Conservation (phyloP, 805 yeast genomes). For the Starmerella stigmatis region DNA sequence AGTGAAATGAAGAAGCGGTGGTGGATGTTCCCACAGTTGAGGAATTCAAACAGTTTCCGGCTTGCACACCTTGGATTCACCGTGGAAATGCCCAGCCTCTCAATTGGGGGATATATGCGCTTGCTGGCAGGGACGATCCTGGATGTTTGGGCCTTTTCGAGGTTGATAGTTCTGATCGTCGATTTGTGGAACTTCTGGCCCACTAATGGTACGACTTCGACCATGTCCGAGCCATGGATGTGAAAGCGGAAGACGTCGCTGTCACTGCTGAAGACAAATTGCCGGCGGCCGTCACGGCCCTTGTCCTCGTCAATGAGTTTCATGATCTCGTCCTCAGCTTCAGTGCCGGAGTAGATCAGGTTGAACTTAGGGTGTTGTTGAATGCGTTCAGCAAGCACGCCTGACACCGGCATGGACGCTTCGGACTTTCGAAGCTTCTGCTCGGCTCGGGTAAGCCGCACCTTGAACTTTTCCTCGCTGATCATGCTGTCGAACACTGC, state of each 20-base stretch:
- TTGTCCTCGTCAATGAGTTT: slow-evolving; percentile 10
- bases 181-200: not conserved
- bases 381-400: not conserved
- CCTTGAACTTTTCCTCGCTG: slow-evolving; percentile 6
- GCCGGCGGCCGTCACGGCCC: slow-evolving; percentile 5
- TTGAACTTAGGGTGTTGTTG: not conserved
- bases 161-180: not conserved
- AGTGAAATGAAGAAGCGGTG: slow-evolving; percentile 3
- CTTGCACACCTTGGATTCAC: slow-evolving; percentile 1
- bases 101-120: not conserved
- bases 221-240: not conserved
- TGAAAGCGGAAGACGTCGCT: slow-evolving; percentile 8
- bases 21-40: slow-evolving; percentile 8
- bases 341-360: slow-evolving; percentile 9
- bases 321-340: slow-evolving; percentile 17
- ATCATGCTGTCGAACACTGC: slow-evolving; percentile 7
- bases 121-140: not conserved
- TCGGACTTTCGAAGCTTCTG: no score
- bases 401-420: not conserved
- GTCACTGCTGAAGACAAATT: slow-evolving; percentile 10
- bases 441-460: slow-evolving; percentile 3
- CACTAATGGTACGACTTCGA: slow-evolving; percentile 3
- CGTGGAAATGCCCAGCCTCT: slow-evolving; percentile 4
- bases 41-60: slow-evolving; percentile 1
- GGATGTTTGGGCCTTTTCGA: not conserved